Evolutionary conservation across 2,329 filamentous ascomycete species (phyloP).

Genomic region (Cadophora luteo-olivacea): DNA sequence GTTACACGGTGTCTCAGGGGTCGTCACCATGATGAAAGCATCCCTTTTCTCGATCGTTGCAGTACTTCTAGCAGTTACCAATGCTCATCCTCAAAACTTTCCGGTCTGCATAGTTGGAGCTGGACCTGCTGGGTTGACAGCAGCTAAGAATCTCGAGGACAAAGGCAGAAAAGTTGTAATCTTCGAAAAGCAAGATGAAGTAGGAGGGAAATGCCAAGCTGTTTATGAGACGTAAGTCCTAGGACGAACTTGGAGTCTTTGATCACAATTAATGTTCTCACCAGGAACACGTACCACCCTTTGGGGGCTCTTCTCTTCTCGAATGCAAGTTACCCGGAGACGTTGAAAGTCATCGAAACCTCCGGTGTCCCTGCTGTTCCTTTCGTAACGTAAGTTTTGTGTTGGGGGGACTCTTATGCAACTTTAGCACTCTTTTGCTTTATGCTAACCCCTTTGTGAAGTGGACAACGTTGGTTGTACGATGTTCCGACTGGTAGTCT

Average conservation of each 20-base stretch:
- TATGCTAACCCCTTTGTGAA: not conserved
- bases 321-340: slow-evolving; percentile 18
- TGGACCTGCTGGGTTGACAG: slow-evolving; percentile 21
- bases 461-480: slow-evolving; percentile 14
- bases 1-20: not conserved
- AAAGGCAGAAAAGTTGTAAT: slow-evolving; percentile 13
- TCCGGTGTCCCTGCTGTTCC: slow-evolving; percentile 18
- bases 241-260: not conserved
- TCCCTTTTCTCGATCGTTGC: not conserved
- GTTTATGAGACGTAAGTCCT: slow-evolving; percentile 13
- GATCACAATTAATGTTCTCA: not conserved
- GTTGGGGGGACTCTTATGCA: not conserved
- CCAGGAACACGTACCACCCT: slow-evolving; percentile 8
- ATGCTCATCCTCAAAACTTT: not conserved
- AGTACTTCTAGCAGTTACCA: not conserved
- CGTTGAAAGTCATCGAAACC: slow-evolving; percentile 19
- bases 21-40: not conserved
- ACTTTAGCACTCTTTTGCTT: not conserved
- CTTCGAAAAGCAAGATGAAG: slow-evolving; percentile 19
- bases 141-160: slow-evolving; percentile 19
- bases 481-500: slow-evolving; percentile 9
- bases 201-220: slow-evolving; percentile 24
- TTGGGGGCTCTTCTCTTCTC: slow-evolving; percentile 21
- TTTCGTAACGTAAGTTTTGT: slow-evolving; percentile 2
- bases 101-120: slow-evolving; percentile 24